Base-by-base conservation (phyloP, 495 filamentous ascomycete species). In the Penicillium longicatenatum region DNA sequence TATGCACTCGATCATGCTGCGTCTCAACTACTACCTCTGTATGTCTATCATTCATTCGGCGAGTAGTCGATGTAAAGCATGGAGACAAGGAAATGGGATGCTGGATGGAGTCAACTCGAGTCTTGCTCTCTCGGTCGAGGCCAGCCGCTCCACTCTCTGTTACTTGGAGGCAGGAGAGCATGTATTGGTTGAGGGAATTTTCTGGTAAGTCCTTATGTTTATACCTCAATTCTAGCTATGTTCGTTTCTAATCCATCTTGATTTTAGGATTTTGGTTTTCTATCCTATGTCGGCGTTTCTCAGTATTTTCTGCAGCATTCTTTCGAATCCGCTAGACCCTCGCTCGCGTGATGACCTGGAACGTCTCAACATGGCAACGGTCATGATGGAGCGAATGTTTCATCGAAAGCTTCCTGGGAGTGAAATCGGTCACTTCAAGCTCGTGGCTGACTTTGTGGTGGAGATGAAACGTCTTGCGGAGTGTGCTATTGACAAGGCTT, bases 271-370 rank as follows among this genome's bases (percentile, higher is more conserved):
- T 11, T 57, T 81, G 0, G 70, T 82, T 16, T 81, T 81, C 63
- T 83, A 83, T 54, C 80, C 79, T 35, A 78, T 82, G 59, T 79
- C 79, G 19, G 79, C 79, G 26, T 66, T 81, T 20, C 67, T 80
- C 30, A 69, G 70, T 14, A 73, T 83, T 29, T 83, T 83, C 52
- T 82, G 75, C 68, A 79, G 73, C 51, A 77, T 82, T 51, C 68
- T 83, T 6, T 68, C 76, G 17, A 76, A 79, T 49, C 80, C 80
- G 4, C 58, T 75, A 4, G 68, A 79, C 45, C 71, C 74, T 1
- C 70, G 77, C 35, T 77, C 79, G 26, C 66, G 70, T 9, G 72
- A 72, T 24, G 80, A 83, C 45, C 43, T 83, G 4, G 70, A 66
- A 3, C 62, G 77, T 1, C 64, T 83, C 6, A 67, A 65, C 16